A percentile compares a stretch with the other conserved stretches of the same genome.
These are phyloP conservation scores for Naganishia vaughanmartiniae DNA, from an alignment of 768 basidiomycete species.

Conservation along the genomic window DNA sequence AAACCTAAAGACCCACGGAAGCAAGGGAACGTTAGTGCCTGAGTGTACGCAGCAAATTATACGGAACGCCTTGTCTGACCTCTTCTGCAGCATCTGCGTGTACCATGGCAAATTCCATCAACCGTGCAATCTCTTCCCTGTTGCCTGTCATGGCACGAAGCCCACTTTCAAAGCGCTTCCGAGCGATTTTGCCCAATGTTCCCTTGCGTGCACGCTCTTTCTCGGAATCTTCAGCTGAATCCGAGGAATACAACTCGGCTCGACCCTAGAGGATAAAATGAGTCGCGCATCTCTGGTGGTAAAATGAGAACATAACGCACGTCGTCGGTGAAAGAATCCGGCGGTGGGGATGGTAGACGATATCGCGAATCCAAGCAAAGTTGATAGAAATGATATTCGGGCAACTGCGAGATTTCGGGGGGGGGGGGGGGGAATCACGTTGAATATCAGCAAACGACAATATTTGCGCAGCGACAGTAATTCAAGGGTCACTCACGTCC, in stretches of 20 bases:
- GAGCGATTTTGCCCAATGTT: conserved; percentile 71
- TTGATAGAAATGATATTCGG: conserved; percentile 54
- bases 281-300: not conserved
- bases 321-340: conserved; percentile 52
- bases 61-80: conserved; percentile 55
- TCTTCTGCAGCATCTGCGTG: conserved; percentile 94
- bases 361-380: conserved; percentile 52
- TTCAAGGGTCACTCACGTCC: conserved; percentile 43
- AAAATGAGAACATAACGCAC: conserved; percentile 36
- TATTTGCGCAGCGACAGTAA: not conserved
- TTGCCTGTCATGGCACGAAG: conserved; percentile 79
- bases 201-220: conserved; percentile 74
- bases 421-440: not conserved
- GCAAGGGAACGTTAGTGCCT: not conserved
- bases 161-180: conserved; percentile 84
- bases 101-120: conserved; percentile 95
- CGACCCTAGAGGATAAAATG: conserved; percentile 42
- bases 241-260: conserved; percentile 61
- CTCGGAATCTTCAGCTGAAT: conserved; percentile 91
- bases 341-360: conserved; percentile 51
- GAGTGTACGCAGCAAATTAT: not conserved
- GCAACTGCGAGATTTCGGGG: conserved; percentile 41
- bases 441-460: not conserved
- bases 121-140: conserved; percentile 84
- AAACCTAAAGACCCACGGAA: conserved; percentile 60